These are phyloP conservation scores for Cystobasidium slooffiae DNA, from an alignment of 1,284 basidiomycete species.

Conservation along the genomic window DNA sequence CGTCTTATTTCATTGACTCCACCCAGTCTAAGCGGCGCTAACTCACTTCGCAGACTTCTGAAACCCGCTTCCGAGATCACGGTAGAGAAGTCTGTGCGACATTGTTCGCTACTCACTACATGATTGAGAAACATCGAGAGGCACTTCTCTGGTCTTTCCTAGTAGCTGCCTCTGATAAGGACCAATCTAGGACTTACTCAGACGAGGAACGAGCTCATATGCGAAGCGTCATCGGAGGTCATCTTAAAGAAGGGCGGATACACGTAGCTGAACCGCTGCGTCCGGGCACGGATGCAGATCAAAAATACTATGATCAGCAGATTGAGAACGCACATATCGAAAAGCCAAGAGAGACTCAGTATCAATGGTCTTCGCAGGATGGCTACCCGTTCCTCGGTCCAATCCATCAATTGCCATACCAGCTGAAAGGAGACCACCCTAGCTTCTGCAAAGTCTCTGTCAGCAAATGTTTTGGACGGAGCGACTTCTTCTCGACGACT, in stretches of 20 bases:
- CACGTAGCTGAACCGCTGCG: conserved; percentile 6
- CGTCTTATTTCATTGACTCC: neutral
- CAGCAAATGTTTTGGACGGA: conserved; percentile 16
- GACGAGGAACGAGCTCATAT: conserved; percentile 2
- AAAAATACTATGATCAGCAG: neutral
- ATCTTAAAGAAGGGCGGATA: neutral
- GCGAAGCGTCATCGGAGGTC: neutral
- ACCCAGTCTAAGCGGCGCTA: neutral
- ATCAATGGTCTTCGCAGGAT: conserved; percentile 18
- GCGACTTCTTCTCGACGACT: conserved; percentile 4
- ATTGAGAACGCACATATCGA: neutral
- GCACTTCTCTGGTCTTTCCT: conserved; percentile 36
- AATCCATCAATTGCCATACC: neutral
- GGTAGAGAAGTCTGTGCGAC: conserved; percentile 3
- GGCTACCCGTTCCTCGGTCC: conserved; percentile 22
- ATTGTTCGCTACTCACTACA: conserved; percentile 21
- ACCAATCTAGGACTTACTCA: conserved; percentile 21
- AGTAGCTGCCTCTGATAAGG: conserved; percentile 14
- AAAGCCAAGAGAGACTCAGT: neutral
- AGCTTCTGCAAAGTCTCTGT: conserved; percentile 15
- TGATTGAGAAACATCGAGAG: conserved; percentile 32
- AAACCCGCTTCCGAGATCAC: conserved; percentile 27
- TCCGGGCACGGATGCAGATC: neutral
- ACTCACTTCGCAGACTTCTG: conserved; percentile 4
- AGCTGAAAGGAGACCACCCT: conserved; percentile 1